Conservation (phyloP, 2,329 filamentous ascomycete genomes). For the Lachnellula suecica region DNA sequence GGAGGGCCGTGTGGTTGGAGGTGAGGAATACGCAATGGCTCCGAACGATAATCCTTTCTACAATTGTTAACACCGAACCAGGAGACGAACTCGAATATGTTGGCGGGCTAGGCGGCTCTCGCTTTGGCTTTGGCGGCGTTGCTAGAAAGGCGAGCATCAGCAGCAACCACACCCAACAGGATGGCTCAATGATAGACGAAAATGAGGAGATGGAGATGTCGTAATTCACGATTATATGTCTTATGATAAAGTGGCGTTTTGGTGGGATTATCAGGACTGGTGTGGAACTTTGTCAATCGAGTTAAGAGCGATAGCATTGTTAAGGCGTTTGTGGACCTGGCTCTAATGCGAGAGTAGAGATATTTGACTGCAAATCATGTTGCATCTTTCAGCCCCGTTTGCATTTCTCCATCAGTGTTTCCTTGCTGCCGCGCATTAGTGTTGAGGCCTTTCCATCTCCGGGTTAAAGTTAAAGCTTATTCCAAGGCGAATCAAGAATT, state of each 20-base stretch:
- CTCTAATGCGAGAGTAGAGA: not conserved
- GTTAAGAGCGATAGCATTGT: constrained; percentile 4
- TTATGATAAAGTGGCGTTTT: constrained; percentile 6
- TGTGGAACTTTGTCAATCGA: not conserved
- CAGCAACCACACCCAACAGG: constrained; percentile 56
- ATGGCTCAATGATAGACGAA: constrained; percentile 55
- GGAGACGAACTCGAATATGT: constrained; percentile 40
- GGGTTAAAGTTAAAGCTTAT: too few species aligned
- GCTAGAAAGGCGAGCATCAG: constrained; percentile 59
- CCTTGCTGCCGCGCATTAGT: not conserved
- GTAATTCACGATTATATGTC: constrained; percentile 12
- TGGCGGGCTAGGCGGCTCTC: constrained; percentile 47
- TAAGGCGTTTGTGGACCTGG: not conserved
- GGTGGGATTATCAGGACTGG: not conserved
- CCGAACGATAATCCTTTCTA: not conserved
- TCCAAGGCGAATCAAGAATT: too few species aligned
- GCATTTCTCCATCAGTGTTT: not conserved
- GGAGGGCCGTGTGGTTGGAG: constrained; percentile 86
- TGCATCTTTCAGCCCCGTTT: not conserved
- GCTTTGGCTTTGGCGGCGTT: constrained; percentile 46
- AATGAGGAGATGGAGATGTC: constrained; percentile 62
- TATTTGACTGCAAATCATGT: not conserved
- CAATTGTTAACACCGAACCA: constrained; percentile 22
- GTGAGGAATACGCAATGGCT: constrained; percentile 38
- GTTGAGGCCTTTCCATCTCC: not conserved